Evolutionary conservation across 768 basidiomycete genomes (phyloP), one percentile per base, ranked within the genome.

Genomic region (Flagelloscypha sp.): DNA sequence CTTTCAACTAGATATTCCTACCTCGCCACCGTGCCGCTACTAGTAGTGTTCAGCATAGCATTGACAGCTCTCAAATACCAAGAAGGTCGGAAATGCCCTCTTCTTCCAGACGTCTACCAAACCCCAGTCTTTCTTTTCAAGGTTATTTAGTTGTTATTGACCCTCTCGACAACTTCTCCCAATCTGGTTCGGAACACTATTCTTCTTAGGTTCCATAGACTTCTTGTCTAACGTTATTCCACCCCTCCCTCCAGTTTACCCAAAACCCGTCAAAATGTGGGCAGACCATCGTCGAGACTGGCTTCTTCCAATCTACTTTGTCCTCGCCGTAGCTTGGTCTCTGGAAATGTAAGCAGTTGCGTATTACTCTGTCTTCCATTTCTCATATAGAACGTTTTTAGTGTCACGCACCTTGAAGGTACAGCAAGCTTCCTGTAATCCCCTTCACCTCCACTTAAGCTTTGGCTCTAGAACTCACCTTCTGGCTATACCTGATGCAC

Each of bases 391-490:
- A 24, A 29, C 22, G 28, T 35, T 35, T 39, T 30, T 45, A 86
- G 84, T 10, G 68, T 84, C 24, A 85, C 86, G 2, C 85, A 88
- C 56, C 69, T 88, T 19, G 85, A 89, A 76, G 84, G 84, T 76
- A 46, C 36, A 47, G 34, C 12, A 5, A 15, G 19, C 11, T 33
- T 20, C 27, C 27, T 33, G 24, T 16, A 23, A 29, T 13, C 21
- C 28, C 27, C 36, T 7, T 3, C 16, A 29, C 24, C 43, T 8
- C 33, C 27, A 5, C 28, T 32, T 6, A 38, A 15, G 38, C 15
- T 19, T 6, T 11, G 18, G 17, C 52, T n/a, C n/a, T n/a, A 85
- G 84, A 86, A 52, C 66, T 88, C 10, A 65, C 77, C 0, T 88
- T 87, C 49, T 89, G 86, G 86, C 49, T 88, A 19, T 89, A 88